These are phyloP conservation scores for Phytophthora citrophthora DNA, from an alignment of 352 stramenopile species.

Conservation along the genomic window DNA sequence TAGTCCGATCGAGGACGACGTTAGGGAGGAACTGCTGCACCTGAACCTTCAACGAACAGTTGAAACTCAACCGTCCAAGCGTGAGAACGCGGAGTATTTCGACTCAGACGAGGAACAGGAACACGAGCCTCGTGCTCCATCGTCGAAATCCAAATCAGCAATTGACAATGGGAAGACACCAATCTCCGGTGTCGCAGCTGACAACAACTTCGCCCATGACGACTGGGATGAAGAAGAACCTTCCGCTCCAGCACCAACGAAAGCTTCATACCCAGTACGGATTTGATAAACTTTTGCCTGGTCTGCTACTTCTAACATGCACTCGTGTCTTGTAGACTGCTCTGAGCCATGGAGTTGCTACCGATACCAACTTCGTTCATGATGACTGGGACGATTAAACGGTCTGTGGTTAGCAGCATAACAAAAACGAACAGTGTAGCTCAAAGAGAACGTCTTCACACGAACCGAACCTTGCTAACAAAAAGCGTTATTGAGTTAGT, in stretches of 20 bases:
- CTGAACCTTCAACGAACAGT: constrained; percentile 10
- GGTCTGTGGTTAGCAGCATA: not conserved
- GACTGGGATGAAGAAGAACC: constrained; percentile 61
- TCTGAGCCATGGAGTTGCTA: too few relatives aligned
- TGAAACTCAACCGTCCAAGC: constrained; percentile 7
- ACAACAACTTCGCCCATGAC: constrained; percentile 85
- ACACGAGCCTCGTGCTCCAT: not conserved
- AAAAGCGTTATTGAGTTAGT: constrained; percentile 14
- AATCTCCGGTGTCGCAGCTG: constrained; percentile 34
- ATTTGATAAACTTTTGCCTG: too few relatives aligned
- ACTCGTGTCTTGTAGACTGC: too few relatives aligned
- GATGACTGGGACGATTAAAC: constrained; percentile 74
- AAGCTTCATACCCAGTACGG: too few relatives aligned
- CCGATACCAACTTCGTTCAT: constrained; percentile 56
- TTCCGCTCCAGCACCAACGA: too few relatives aligned
- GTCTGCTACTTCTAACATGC: too few relatives aligned
- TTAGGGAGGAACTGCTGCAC: constrained; percentile 10
- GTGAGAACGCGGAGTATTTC: constrained; percentile 57
- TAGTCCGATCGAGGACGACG: constrained; percentile 23
- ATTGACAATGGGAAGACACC: constrained; percentile 13
- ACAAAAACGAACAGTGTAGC: not conserved
- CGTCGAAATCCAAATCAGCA: constrained; percentile 11
- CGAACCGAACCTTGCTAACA: not conserved
- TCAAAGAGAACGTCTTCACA: not conserved
- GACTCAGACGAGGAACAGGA: constrained; percentile 60